Evolutionary conservation across 768 basidiomycete genomes (phyloP).

Genomic region (Symmetrospora coprosmae): DNA sequence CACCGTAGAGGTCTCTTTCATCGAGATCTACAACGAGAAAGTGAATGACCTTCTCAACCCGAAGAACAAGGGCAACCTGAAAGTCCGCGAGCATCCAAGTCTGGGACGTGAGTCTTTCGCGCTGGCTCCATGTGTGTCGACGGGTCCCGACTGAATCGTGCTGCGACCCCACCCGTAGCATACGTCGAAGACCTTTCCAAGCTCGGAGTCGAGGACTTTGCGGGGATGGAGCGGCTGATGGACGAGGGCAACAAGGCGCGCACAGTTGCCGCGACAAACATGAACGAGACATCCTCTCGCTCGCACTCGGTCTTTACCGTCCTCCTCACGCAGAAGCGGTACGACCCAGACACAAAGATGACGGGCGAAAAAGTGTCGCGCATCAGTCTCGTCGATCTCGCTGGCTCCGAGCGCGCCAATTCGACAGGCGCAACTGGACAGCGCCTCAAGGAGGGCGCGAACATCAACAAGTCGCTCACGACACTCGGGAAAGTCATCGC

Average conservation of each 20-base stretch:
- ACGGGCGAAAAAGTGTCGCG: constrained; percentile 98
- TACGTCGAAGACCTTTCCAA: constrained; percentile 96
- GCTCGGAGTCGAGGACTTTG: constrained; percentile 74
- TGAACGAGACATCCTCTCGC: constrained; percentile 97
- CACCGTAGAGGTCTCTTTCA: constrained; percentile 95
- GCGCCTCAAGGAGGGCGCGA: constrained; percentile 84
- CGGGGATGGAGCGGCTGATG: constrained; percentile 99
- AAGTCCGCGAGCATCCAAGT: constrained; percentile 92
- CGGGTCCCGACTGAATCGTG: background rate
- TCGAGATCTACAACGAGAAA: constrained; percentile 70
- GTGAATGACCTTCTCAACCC: constrained; percentile 94
- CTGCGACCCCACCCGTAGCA: no score
- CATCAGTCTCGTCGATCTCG: constrained; percentile 90
- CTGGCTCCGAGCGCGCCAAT: constrained; percentile 91
- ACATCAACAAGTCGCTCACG: constrained; percentile 96
- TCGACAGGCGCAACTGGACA: constrained; percentile 95
- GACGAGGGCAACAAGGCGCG: constrained; percentile 96
- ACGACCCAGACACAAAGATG: constrained; percentile 67
- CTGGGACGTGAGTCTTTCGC: constrained; percentile 24
- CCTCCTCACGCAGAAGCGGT: constrained; percentile 78
- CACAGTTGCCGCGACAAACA: constrained; percentile 95
- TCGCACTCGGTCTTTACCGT: constrained; percentile 98
- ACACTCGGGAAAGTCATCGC: constrained; percentile 97
- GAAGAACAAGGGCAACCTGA: constrained; percentile 85
- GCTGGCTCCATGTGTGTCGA: no score